Evolutionary conservation across 768 basidiomycete species (phyloP), one percentile per base, ranked within the genome.

Genomic region (Jaapia argillacea): DNA sequence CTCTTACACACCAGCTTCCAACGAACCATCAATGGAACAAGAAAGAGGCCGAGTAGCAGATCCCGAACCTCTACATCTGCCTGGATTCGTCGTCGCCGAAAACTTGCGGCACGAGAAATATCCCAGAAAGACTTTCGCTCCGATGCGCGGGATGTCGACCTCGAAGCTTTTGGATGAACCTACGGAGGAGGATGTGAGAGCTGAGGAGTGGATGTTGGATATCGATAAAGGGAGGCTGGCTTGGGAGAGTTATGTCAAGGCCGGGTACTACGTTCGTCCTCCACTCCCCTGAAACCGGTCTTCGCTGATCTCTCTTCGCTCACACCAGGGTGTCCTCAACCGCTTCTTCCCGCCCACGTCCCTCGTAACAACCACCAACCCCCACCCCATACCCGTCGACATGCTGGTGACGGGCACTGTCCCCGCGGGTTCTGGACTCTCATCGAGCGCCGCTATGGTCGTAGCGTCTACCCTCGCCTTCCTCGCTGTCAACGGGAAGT

Each of bases 241-340:
- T 40, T 91, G 88, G 89, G 85, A 87, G 55, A 88, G 82, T 54
- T 91, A 89, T 58, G 77, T 91, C 53, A 89, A 90, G 58, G 86
- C 85, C 1, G 85, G 83, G 14, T 88, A 86, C 54, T 84, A 82
- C 57, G 86, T 86, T 45, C 48, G 79, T 66, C 10, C 47, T 16
- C 43, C 24, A 20, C 31, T n/a, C 37, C 28, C 21, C 38, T 45
- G 20, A 16, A n/a, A 40, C 37, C 33, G n/a, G 12, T 20, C 18
- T 13, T 6, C n/a, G 33, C 23, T 42, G 5, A 25, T 33, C 23
- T 16, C 6, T 21, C 37, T 13, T 38, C 12, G 28, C 13, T 1
- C 16, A 23, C 18, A 33, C 7, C 41, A 81, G 84, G 83, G 84
- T 14, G 81, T 86, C 16, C 60, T 87, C 48, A 74, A 80, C 27